Conservation (phyloP, 768 basidiomycete genomes). For the Clathrus columnatus region DNA sequence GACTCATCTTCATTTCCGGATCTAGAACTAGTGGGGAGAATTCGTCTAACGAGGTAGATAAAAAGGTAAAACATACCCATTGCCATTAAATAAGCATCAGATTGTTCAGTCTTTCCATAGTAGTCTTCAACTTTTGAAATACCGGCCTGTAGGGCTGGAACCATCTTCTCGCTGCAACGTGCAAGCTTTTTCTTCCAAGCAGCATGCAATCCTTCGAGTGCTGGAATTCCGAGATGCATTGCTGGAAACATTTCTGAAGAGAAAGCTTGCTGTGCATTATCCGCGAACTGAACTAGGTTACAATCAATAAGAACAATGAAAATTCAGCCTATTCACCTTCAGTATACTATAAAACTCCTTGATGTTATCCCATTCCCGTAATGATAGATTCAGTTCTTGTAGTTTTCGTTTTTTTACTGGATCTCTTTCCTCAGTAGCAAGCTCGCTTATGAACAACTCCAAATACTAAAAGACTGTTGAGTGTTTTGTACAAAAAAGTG, state of each 20-base stretch:
- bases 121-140: conserved; percentile 23
- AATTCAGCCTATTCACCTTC: too few species aligned
- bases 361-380: neutral
- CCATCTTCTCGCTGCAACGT: too few species aligned
- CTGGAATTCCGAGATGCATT: neutral
- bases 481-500: neutral
- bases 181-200: too few species aligned
- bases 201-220: neutral
- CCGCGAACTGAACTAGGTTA: conserved; percentile 23
- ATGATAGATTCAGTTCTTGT: neutral
- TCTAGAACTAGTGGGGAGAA: conserved; percentile 23
- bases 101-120: conserved; percentile 22
- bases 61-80: conserved; percentile 25
- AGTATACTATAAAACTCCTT: too few species aligned
- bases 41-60: too few species aligned
- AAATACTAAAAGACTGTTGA: conserved; percentile 15
- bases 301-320: too few species aligned
- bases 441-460: conserved; percentile 20
- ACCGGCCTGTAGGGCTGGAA: too few species aligned
- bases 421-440: conserved; percentile 19
- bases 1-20: conserved; percentile 17
- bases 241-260: too few species aligned
- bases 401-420: neutral
- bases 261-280: conserved; percentile 20
- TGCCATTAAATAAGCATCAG: conserved; percentile 24